Conservation (phyloP, 2,329 filamentous ascomycete species). For the Stagonosporopsis vannaccii region DNA sequence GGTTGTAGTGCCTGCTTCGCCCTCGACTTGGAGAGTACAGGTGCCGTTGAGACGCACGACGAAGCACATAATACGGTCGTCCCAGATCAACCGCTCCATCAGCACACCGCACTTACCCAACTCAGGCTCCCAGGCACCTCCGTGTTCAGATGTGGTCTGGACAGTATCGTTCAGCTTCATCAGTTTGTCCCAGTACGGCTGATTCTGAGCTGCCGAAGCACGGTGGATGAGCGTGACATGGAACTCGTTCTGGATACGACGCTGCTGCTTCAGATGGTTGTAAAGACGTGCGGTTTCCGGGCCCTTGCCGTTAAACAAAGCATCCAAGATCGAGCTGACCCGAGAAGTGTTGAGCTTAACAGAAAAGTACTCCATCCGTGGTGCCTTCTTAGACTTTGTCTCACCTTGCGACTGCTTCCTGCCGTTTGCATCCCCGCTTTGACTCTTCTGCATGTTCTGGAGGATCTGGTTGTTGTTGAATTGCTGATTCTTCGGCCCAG, state of each 20-base stretch:
- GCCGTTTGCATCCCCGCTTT: slow-evolving; percentile 12
- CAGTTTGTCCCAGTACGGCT: slow-evolving; percentile 80
- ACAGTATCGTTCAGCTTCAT: slow-evolving; percentile 59
- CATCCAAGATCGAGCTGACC: slow-evolving; percentile 68
- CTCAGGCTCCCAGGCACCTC: slow-evolving; percentile 55
- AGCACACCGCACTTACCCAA: slow-evolving; percentile 71
- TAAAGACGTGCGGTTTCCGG: slow-evolving; percentile 72
- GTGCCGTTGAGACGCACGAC: slow-evolving; percentile 68
- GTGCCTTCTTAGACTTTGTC: slow-evolving; percentile 57
- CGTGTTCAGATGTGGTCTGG: slow-evolving; percentile 43
- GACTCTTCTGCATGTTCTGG: slow-evolving; percentile 40
- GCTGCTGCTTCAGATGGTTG: slow-evolving; percentile 73
- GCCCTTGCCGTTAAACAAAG: slow-evolving; percentile 68
- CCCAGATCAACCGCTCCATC: slow-evolving; percentile 76
- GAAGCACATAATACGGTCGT: slow-evolving; percentile 88
- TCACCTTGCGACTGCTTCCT: slow-evolving; percentile 34
- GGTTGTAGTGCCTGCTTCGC: slow-evolving; percentile 41
- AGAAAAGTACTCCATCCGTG: slow-evolving; percentile 70
- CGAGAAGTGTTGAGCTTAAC: slow-evolving; percentile 62
- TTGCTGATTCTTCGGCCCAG: slow-evolving; percentile 26
- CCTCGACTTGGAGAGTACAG: slow-evolving; percentile 28
- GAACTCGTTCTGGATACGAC: slow-evolving; percentile 83
- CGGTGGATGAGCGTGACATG: slow-evolving; percentile 95
- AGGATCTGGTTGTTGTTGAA: slow-evolving; percentile 49
- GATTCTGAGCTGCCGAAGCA: slow-evolving; percentile 65